These are phyloP conservation scores for Prunus fruticosa DNA, from an alignment of 306 rosid species.

Conservation along the genomic window DNA sequence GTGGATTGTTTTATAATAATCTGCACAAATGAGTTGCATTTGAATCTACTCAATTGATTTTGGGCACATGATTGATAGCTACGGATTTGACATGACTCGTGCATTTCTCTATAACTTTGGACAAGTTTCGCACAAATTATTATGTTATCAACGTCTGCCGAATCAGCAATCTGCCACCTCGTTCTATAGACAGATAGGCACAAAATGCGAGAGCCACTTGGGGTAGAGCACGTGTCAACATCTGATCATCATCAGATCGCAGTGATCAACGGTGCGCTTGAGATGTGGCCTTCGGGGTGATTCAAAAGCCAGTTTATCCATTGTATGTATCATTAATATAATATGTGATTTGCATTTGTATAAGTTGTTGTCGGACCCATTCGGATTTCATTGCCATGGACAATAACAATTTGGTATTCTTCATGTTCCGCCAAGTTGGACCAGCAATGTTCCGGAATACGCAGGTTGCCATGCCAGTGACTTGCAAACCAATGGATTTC, in stretches of 20 bases:
- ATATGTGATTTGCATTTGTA: too few relatives aligned
- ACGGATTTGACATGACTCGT: not conserved
- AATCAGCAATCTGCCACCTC: not conserved
- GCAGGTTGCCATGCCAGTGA: too few relatives aligned
- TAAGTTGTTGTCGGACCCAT: not conserved
- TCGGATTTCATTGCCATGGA: slow-evolving; percentile 3
- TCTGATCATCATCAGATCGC: not conserved
- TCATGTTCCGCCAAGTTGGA: not conserved
- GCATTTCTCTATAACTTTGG: not conserved
- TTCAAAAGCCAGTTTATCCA: not conserved
- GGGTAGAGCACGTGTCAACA: not conserved
- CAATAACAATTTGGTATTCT: not conserved
- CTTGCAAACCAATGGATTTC: fast-evolving
- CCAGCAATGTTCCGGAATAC: too few relatives aligned
- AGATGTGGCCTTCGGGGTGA: slow-evolving; percentile 2
- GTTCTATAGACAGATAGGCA: not conserved
- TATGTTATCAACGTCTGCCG: too few relatives aligned
- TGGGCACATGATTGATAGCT: not conserved
- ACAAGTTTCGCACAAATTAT: not conserved
- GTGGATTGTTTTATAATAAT: not conserved
- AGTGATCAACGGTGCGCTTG: not conserved
- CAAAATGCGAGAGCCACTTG: not conserved
- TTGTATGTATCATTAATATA: not conserved
- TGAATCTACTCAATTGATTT: not conserved
- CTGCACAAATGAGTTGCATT: not conserved